Percentiles rank a stretch among this genome's conserved stretches.
phyloP scores from a whole-genome alignment of 176 grass and related monocot species.

The Raddia guianensis region DNA sequence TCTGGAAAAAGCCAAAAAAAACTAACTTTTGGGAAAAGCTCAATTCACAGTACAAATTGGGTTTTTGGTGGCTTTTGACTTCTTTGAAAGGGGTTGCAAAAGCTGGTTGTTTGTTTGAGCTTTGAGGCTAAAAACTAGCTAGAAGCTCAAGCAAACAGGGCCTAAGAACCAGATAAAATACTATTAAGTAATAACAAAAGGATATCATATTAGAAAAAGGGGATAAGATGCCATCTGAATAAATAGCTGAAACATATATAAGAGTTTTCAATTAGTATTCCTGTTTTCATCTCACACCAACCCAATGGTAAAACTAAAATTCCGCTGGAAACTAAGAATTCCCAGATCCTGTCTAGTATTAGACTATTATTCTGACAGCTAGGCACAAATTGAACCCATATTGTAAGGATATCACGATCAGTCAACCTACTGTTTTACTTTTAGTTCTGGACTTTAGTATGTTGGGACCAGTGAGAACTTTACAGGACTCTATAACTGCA shows the following conservation, averaged over 20 bases:
- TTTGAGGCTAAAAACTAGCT: too few relatives aligned
- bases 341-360: background rate
- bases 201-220: conserved; percentile 13
- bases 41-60: too few relatives aligned
- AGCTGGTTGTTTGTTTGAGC: too few relatives aligned
- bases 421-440: too few relatives aligned
- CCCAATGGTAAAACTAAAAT: background rate
- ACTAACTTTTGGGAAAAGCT: too few relatives aligned
- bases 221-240: background rate
- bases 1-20: too few relatives aligned
- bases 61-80: too few relatives aligned
- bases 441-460: background rate
- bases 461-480: background rate
- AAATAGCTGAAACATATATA: background rate
- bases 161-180: background rate
- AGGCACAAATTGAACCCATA: background rate
- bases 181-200: background rate
- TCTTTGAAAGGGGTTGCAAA: too few relatives aligned
- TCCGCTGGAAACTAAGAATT: background rate
- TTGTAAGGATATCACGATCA: background rate
- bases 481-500: background rate
- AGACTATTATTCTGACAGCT: background rate
- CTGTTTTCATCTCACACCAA: background rate
- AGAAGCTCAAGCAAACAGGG: too few relatives aligned
- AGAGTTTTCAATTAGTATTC: background rate